Conservation (phyloP, 1,284 basidiomycete genomes). For the Lignosus rhinocerotis region DNA sequence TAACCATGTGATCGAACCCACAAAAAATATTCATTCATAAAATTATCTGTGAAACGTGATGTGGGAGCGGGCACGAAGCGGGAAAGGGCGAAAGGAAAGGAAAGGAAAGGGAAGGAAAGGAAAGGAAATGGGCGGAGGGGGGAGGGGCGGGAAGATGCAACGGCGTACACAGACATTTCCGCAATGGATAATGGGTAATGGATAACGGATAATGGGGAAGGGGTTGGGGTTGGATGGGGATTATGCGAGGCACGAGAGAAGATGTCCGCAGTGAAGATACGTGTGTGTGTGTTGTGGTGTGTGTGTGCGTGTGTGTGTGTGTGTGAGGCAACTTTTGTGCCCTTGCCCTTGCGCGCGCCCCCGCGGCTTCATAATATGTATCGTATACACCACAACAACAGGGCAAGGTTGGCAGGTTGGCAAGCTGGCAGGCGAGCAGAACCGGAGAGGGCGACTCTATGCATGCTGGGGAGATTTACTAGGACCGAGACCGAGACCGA, state of each 20-base stretch:
- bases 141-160: background rate
- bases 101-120: background rate
- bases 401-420: background rate
- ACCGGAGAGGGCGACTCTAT: background rate
- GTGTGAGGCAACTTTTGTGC: background rate
- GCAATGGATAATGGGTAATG: background rate
- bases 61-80: too few species aligned
- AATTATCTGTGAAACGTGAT: background rate
- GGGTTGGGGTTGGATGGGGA: too few species aligned
- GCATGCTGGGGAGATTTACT: too few species aligned
- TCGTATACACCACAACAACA: background rate
- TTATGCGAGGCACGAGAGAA: slow-evolving; percentile 4
- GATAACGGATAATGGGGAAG: too few species aligned
- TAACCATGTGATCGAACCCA: background rate
- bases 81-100: background rate
- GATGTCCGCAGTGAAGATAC: slow-evolving; percentile 1
- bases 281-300: too few species aligned
- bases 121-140: background rate
- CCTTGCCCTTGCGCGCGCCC: background rate
- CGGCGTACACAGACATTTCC: background rate
- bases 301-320: background rate
- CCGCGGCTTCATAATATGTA: background rate
- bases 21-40: background rate
- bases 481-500: too few species aligned
- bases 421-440: too few species aligned